Evolutionary conservation across 164 flowering plant genomes (phyloP).

Genomic region (Platanus orientalis): DNA sequence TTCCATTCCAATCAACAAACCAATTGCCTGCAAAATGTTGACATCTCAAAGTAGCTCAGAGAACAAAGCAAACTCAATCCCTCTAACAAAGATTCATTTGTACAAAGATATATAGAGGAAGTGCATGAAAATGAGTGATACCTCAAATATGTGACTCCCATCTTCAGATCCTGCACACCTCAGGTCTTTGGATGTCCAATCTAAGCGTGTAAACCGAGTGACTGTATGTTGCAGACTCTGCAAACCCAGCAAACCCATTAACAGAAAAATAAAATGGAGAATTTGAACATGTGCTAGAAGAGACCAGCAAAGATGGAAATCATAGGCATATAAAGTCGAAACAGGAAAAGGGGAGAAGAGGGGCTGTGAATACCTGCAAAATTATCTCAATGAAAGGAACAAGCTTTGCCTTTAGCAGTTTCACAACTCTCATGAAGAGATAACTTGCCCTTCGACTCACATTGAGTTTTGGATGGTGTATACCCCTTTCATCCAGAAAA

Average conservation of each 20-base stretch:
- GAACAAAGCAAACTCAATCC: background rate
- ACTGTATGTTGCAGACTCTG: conserved; percentile 91
- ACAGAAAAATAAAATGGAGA: conserved; percentile 2
- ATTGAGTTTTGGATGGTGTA: conserved; percentile 75
- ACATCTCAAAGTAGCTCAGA: background rate
- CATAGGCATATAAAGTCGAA: background rate
- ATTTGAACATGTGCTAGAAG: background rate
- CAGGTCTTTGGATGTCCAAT: conserved; percentile 43
- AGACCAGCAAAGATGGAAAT: background rate
- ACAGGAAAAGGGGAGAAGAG: background rate
- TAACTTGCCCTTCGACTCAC: conserved; percentile 93
- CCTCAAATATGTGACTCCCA: conserved; percentile 98
- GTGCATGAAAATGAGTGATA: conserved; percentile 16
- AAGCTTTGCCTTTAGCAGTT: conserved; percentile 74
- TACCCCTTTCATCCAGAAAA: conserved; percentile 93
- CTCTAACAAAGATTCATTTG: background rate
- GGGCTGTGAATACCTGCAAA: conserved; percentile 66
- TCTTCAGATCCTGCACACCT: conserved; percentile 66
- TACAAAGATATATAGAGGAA: background rate
- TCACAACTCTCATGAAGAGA: conserved; percentile 93
- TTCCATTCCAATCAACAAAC: conserved; percentile 93
- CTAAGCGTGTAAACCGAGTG: conserved; percentile 54
- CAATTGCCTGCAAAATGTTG: conserved; percentile 66
- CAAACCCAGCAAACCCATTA: conserved; percentile 20
- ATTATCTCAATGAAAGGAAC: conserved; percentile 82